These are phyloP conservation scores for Dacryopinax spathularia DNA, from an alignment of 768 basidiomycete genomes.

Conservation along the genomic window DNA sequence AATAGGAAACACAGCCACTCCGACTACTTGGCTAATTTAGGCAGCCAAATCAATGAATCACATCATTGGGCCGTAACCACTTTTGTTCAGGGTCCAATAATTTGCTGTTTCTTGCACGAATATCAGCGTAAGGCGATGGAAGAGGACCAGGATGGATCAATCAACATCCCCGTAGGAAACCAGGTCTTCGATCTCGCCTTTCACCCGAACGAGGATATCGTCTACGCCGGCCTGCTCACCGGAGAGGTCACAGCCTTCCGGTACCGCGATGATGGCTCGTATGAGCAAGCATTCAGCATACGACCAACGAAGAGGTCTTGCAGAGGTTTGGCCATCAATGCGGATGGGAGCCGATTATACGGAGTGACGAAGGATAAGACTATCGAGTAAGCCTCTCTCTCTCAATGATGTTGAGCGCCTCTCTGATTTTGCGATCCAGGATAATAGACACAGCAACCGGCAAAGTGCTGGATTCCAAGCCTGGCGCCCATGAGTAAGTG, in stretches of 20 bases:
- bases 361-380: slow-evolving; percentile 70
- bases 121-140: neutral
- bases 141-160: neutral
- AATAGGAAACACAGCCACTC: no score
- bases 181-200: slow-evolving; percentile 86
- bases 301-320: slow-evolving; percentile 75
- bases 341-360: slow-evolving; percentile 55
- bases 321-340: slow-evolving; percentile 52
- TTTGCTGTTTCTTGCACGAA: no score
- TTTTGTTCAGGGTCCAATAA: no score
- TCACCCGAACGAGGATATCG: slow-evolving; percentile 55
- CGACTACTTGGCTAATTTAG: no score
- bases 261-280: slow-evolving; percentile 56
- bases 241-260: slow-evolving; percentile 70
- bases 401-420: slow-evolving; percentile 2
- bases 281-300: slow-evolving; percentile 43
- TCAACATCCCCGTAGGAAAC: slow-evolving; percentile 50
- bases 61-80: no score
- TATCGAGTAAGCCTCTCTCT: slow-evolving; percentile 43
- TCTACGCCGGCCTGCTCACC: slow-evolving; percentile 58
- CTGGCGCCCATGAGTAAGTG: slow-evolving; percentile 55
- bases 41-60: no score
- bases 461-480: slow-evolving; percentile 33
- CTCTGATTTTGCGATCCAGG: slow-evolving; percentile 26
- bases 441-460: slow-evolving; percentile 54